Base-by-base conservation (phyloP, 1,139 yeast genomes). In the Candida albicans region DNA sequence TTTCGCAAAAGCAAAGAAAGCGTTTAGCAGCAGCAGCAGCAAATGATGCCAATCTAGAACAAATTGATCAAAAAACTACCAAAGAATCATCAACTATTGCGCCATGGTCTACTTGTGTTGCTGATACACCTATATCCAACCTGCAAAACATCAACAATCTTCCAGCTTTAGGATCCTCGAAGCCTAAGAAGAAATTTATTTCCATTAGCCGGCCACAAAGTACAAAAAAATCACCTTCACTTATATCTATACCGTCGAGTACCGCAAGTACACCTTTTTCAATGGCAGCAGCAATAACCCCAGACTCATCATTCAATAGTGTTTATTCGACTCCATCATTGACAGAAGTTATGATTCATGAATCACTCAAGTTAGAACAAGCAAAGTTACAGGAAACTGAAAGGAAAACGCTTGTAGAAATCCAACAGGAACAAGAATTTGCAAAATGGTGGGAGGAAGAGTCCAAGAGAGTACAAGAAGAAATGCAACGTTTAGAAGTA, bases 391-490 rank as follows among this genome's bases (percentile, higher is more conserved):
- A 59, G 45, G 68, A 59, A 29, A 39, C 37, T 1, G 66, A 65
- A 40, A 52, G 62, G 31, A 74, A 67, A 48, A 75, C 85, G 2
- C 64, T 87, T 33, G 79, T 75, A 34, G 95, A 87, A 49, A 77
- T 87, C 41, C 89, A 83, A 60, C 82, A 82, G 52, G 95, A 87
- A 54, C 88, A 86, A 56, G 89, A 83, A 56, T 87, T 87, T 65
- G 87, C 82, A 14, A 72, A 66, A 49, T 87, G 96, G 96, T 87
- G 95, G 91, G 84, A 77, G 39, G 81, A 79, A 51, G 95, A 87
- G 56, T 72, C 86, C 33, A 68, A 68, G 15, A 66, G 77, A 39
- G 85, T 82, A 8, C 90, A 84, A 57, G 61, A 58, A 41, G 77
- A 70, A 52, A 64, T 75, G 68, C 49, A 40, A 24, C 4, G 24